Evolutionary conservation across 345 rosid species (phyloP), one percentile per base, ranked within the genome.

Genomic region (Geranium rotundifolium): DNA sequence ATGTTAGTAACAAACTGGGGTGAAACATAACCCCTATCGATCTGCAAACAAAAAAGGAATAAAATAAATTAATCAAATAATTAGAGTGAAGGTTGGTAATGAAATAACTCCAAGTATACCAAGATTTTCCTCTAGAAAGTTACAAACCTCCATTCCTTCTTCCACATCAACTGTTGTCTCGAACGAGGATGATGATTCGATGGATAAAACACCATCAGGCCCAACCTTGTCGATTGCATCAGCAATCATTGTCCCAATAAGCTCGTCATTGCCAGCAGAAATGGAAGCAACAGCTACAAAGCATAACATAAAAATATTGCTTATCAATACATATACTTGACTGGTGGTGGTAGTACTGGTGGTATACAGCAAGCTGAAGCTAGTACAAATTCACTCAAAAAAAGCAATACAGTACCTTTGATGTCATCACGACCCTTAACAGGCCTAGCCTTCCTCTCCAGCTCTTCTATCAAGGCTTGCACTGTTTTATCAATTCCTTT

Each of bases 221-320:
- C 99, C 99, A 65, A 93, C 99, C 75, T 90, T 93, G 75, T 93
- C 96, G 69, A 93, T 93, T 66, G 97, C 97, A 81, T 90, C 96
- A 63, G 97, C 97, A 72, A 93, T 74, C 97, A 93, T 93, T 58
- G 90, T 66, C 30, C 99, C 99, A 29, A 93, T 80, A 49, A 93
- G 87, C 23, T 93, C 97, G 72, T 93, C 97, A 68, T 93, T 93
- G 70, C 99, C 99, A 75, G 99, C 85, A 64, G 99, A 93, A 56
- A 93, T 88, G 30, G 99, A 8, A 4, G 97, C 99, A 69, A 93
- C 86, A 23, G 99, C 97, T 90, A 23, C 27, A 23, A 23, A 23
- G 27, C 27, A 23, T 23, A 23, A 23, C 27, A 23, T 23, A 23
- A 23, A 23, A 23, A 23, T 23, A 23, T 0, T 23, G 27, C 27